These are phyloP conservation scores for Lanzia echinophila DNA, from an alignment of 2,329 filamentous ascomycete species.

Conservation along the genomic window DNA sequence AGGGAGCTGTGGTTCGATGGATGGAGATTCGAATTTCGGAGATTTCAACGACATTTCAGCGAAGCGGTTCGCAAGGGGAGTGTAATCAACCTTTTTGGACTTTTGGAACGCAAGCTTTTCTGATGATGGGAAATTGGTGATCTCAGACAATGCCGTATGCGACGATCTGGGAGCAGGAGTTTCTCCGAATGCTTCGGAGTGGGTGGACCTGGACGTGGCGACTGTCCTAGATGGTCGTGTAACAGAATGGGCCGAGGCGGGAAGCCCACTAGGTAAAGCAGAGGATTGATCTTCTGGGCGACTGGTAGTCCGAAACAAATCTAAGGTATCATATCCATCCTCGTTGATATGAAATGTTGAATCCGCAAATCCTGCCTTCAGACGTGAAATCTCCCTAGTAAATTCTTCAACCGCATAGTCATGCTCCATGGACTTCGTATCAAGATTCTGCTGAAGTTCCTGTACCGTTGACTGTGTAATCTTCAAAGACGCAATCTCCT, in stretches of 20 bases:
- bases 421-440: conserved; percentile 17
- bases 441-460: conserved; percentile 16
- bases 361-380: conserved; percentile 7
- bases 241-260: conserved; percentile 16
- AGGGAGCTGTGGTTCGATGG: conserved; percentile 15
- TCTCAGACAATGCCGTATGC: conserved; percentile 24
- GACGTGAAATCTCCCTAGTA: conserved; percentile 15
- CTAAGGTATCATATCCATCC: not conserved
- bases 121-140: conserved; percentile 19
- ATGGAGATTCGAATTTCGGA: conserved; percentile 15
- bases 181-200: conserved; percentile 11
- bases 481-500: conserved; percentile 44
- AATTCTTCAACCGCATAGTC: conserved; percentile 17
- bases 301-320: conserved; percentile 2
- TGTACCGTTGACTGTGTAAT: conserved; percentile 12
- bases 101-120: conserved; percentile 19
- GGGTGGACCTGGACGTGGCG: conserved; percentile 9
- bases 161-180: conserved; percentile 12
- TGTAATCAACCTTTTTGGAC: conserved; percentile 22
- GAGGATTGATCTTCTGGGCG: conserved; percentile 6
- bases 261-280: conserved; percentile 18
- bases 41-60: conserved; percentile 17
- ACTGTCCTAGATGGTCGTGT: conserved; percentile 17
- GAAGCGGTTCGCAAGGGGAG: conserved; percentile 18
- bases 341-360: not conserved